Base-by-base conservation (phyloP, 768 basidiomycete genomes). In the Mrakia frigida region DNA sequence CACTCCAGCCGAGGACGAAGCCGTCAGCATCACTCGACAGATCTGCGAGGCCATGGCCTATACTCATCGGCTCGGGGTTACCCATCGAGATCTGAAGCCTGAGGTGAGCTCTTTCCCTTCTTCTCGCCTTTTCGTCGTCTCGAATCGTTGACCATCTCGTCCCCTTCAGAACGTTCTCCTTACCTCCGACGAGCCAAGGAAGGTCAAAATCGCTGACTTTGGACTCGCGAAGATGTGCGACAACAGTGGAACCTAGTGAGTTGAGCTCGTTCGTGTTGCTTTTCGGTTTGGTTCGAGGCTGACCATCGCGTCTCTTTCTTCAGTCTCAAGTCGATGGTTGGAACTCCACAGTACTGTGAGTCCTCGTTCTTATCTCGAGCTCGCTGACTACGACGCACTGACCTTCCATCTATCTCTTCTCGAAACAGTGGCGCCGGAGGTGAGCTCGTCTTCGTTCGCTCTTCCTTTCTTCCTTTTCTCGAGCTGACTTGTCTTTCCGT, bases 61-160 rank as follows among this genome's bases (percentile, higher is more conserved):
- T 33, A 59, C 50, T 82, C 76, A 79, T 82, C 85, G 85, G 11
- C 85, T 88, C 80, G 91, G 90, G 23, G 90, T 99, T 63, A 88
- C 93, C 0, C 96, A 98, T 84, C 91, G 97, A 63, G 97, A 99
- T 82, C 84, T 98, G 63, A 97, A 97, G 83, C 95, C 96, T 11
- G 82, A 83, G 68, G 78, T 81, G 43, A 69, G 77, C 68, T 7
- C 16, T 21, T 28, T 28, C 35, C 28, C n/a, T 6, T n/a, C 37
- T 18, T 1, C 9, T 28, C 23, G 21, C 39, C 39, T 41, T 41
- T 33, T 70, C 39, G 50, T 43, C 21, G 31, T 23, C 33, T n/a
- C 13, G 25, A 21, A 33, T 75, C 31, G 23, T 13, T 37, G 23
- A 70, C 33, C 59, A 39, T 0, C 35, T 65, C 46, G 39, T 28